Evolutionary conservation across 768 basidiomycete genomes (phyloP).

Genomic region (Mycena alexandri): DNA sequence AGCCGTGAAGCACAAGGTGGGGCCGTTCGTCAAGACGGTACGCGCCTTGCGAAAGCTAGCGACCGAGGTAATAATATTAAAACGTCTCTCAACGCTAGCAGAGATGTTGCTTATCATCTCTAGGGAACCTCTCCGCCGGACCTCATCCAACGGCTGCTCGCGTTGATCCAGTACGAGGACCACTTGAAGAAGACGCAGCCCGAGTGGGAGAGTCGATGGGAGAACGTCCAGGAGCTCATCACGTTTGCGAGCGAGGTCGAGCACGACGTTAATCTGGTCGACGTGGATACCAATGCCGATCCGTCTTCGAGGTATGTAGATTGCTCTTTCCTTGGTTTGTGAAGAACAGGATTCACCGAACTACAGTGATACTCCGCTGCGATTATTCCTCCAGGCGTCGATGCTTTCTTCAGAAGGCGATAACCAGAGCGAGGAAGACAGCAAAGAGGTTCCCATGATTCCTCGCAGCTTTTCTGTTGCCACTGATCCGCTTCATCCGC

Average conservation of each 20-base stretch:
- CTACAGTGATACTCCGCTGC: slow-evolving; percentile 68
- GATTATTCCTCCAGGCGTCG: slow-evolving; percentile 81
- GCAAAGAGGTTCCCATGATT: slow-evolving; percentile 54
- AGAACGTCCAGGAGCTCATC: slow-evolving; percentile 89
- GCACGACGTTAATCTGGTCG: slow-evolving; percentile 42
- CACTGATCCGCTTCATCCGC: not conserved
- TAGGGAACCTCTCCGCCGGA: slow-evolving; percentile 73
- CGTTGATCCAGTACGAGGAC: slow-evolving; percentile 72
- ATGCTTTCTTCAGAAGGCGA: slow-evolving; percentile 88
- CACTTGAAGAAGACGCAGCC: slow-evolving; percentile 77
- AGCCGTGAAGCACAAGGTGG: slow-evolving; percentile 72
- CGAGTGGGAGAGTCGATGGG: slow-evolving; percentile 85
- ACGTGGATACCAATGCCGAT: slow-evolving; percentile 24
- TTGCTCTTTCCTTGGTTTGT: not conserved
- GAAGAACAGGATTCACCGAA: not conserved
- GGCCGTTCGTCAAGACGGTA: slow-evolving; percentile 70
- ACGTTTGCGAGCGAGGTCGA: slow-evolving; percentile 78
- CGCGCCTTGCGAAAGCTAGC: slow-evolving; percentile 65
- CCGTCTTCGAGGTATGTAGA: slow-evolving; percentile 4
- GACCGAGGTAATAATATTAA: slow-evolving; percentile 57
- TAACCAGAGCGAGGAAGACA: slow-evolving; percentile 64
- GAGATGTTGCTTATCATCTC: not conserved
- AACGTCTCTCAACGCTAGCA: not conserved
- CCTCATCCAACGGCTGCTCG: slow-evolving; percentile 70
- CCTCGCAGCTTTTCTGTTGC: not conserved